Evolutionary conservation across 352 stramenopile species (phyloP).

Genomic region (Hyaloperonospora arabidopsidis): DNA sequence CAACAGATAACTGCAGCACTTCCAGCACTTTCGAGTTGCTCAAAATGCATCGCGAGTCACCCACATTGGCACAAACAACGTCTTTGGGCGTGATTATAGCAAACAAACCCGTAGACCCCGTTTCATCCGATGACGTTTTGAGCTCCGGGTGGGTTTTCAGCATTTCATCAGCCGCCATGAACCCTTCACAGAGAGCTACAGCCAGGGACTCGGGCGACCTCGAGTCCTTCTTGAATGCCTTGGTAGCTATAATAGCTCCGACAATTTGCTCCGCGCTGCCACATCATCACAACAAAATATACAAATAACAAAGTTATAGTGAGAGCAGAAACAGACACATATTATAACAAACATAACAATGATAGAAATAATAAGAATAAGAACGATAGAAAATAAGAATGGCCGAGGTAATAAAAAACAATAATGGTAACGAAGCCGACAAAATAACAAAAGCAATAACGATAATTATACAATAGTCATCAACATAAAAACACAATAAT

Average conservation of each 20-base stretch:
- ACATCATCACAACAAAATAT: neutral
- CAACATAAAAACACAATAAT: too few relatives aligned
- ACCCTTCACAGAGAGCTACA: slow-evolving; percentile 64
- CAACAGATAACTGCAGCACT: slow-evolving; percentile 72
- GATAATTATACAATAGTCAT: too few relatives aligned
- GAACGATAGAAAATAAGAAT: too few relatives aligned
- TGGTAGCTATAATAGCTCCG: slow-evolving; percentile 44
- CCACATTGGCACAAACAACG: slow-evolving; percentile 77
- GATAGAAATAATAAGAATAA: too few relatives aligned
- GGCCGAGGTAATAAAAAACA: too few relatives aligned
- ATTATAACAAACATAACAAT: too few relatives aligned
- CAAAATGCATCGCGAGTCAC: slow-evolving; percentile 80
- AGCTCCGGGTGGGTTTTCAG: slow-evolving; percentile 67
- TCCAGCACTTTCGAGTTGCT: slow-evolving; percentile 64
- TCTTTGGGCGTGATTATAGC: slow-evolving; percentile 76
- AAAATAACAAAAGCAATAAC: too few relatives aligned
- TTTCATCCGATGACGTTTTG: slow-evolving; percentile 57
- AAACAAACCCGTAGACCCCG: slow-evolving; percentile 75
- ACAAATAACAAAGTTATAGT: slow-evolving; percentile 2
- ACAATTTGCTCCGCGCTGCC: slow-evolving; percentile 68
- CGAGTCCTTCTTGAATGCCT: slow-evolving; percentile 67
- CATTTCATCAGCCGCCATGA: slow-evolving; percentile 63
- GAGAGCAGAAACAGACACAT: neutral
- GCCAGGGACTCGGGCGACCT: slow-evolving; percentile 67
- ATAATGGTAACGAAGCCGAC: too few relatives aligned